Percentiles rank a stretch among this genome's conserved stretches.
Conservation (phyloP, 805 yeast genomes). For the Hanseniaspora hatyaiensis region DNA sequence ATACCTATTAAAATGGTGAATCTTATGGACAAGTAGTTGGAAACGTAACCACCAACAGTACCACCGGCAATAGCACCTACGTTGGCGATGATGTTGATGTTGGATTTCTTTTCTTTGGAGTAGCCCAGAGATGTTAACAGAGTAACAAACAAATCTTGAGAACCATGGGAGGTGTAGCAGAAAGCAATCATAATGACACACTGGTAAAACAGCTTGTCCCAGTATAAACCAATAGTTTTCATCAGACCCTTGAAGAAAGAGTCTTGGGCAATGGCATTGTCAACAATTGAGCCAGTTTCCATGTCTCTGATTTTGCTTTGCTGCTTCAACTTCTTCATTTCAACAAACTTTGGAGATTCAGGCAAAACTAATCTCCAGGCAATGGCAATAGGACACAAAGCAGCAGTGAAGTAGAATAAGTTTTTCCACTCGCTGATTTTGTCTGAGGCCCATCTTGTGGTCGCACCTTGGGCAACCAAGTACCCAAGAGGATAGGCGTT, state of each 20-base stretch:
- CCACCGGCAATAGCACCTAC: conserved; percentile 63
- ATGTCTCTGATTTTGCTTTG: conserved; percentile 22
- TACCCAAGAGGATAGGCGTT: conserved; percentile 72
- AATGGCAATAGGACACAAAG: conserved; percentile 36
- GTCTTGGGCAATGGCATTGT: conserved; percentile 17
- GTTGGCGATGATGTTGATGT: conserved; percentile 51
- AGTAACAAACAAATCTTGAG: conserved; percentile 64
- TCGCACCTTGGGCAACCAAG: conserved; percentile 51
- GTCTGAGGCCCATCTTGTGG: conserved; percentile 48
- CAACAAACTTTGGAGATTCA: conserved; percentile 42
- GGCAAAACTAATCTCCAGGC: conserved; percentile 36
- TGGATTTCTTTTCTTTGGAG: conserved; percentile 40
- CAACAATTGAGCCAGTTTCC: conserved; percentile 17
- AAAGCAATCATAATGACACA: conserved; percentile 54
- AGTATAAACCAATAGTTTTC: conserved; percentile 36
- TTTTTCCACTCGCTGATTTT: conserved; percentile 45
- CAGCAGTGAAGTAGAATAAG: conserved; percentile 60
- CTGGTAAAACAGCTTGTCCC: conserved; percentile 48
- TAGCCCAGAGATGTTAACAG: conserved; percentile 39
- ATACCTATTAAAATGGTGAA: conserved; percentile 48
- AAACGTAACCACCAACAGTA: conserved; percentile 46
- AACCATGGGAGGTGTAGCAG: conserved; percentile 63
- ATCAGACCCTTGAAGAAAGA: conserved; percentile 29
- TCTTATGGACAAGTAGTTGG: conserved; percentile 54
- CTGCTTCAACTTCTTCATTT: conserved; percentile 30